Evolutionary conservation across 768 basidiomycete species (phyloP).

Genomic region (Tricholoma sp.): DNA sequence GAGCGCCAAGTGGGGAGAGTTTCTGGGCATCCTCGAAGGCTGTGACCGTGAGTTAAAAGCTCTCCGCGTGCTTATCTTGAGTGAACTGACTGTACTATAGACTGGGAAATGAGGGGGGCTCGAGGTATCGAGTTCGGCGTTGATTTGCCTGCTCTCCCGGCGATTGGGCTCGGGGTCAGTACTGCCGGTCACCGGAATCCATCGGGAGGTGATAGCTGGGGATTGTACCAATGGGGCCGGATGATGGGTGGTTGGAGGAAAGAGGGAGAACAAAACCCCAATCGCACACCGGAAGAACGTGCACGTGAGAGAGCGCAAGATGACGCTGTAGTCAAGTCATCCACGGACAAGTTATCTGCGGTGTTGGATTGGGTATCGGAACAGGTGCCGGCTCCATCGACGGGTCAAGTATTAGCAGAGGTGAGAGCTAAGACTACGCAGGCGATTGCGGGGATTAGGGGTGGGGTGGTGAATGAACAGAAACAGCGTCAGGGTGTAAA

Average conservation of each 20-base stretch:
- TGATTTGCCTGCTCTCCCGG: conserved; percentile 48
- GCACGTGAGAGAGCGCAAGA: conserved; percentile 14
- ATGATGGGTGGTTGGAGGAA: conserved; percentile 60
- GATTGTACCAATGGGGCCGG: conserved; percentile 58
- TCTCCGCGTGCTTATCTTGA: neutral
- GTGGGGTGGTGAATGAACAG: conserved; percentile 15
- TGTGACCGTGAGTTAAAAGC: conserved; percentile 59
- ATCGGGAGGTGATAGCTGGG: conserved; percentile 32
- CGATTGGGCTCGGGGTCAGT: conserved; percentile 32
- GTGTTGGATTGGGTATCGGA: conserved; percentile 82
- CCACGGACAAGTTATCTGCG: conserved; percentile 67
- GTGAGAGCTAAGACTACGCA: conserved; percentile 3
- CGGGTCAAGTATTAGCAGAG: conserved; percentile 10
- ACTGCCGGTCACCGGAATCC: conserved; percentile 6
- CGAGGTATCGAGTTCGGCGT: conserved; percentile 68
- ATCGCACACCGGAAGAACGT: conserved; percentile 12
- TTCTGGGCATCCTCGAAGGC: conserved; percentile 82
- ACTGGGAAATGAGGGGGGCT: conserved; percentile 94
- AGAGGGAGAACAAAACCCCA: conserved; percentile 33
- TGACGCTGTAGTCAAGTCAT: conserved; percentile 58
- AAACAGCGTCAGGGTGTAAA: conserved; percentile 20
- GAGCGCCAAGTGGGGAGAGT: conserved; percentile 94
- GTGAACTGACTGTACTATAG: conserved; percentile 18
- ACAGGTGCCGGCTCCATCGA: conserved; percentile 43
- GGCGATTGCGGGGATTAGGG: conserved; percentile 14